phyloP scores from a whole-genome alignment of 1,139 yeast genomes.

The Pneumocystis sp. region DNA sequence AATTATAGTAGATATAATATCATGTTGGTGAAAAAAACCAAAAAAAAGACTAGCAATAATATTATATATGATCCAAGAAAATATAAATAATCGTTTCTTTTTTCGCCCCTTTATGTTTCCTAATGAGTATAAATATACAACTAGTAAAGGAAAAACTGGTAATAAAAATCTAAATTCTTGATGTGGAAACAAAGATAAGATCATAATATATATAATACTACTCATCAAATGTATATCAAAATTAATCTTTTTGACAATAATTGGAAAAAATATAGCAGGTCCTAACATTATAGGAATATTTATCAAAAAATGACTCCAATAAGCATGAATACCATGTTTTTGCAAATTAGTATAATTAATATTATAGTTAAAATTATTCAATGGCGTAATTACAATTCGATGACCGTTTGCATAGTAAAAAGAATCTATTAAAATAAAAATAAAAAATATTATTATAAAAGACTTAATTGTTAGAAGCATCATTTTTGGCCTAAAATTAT shows the following conservation, averaged over 20 bases:
- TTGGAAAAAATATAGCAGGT: conserved; percentile 36
- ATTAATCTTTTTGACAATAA: conserved; percentile 19
- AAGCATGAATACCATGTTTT: conserved; percentile 70
- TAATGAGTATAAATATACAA: conserved; percentile 41
- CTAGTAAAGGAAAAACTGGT: conserved; percentile 60
- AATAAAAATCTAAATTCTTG: conserved; percentile 77
- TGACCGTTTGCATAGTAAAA: conserved; percentile 10
- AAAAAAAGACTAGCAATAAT: conserved; percentile 41
- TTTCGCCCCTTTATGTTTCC: conserved; percentile 13
- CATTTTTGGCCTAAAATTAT: conserved; percentile 14
- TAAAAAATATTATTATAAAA: not conserved
- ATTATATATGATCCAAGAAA: conserved; percentile 55
- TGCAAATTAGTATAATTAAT: conserved; percentile 42
- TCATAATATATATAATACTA: conserved; percentile 42
- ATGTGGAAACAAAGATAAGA: conserved; percentile 66
- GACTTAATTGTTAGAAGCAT: not conserved
- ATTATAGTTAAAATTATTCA: conserved; percentile 65
- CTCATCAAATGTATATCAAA: conserved; percentile 42
- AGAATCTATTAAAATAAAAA: not conserved
- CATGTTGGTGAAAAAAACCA: conserved; percentile 85
- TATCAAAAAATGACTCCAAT: conserved; percentile 54
- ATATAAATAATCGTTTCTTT: conserved; percentile 13
- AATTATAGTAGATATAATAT: conserved; percentile 54
- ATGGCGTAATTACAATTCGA: conserved; percentile 47
- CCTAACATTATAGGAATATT: conserved; percentile 75